These are phyloP conservation scores for Cephalotrichum gorgonifer DNA, from an alignment of 2,329 filamentous ascomycete genomes.

Conservation along the genomic window DNA sequence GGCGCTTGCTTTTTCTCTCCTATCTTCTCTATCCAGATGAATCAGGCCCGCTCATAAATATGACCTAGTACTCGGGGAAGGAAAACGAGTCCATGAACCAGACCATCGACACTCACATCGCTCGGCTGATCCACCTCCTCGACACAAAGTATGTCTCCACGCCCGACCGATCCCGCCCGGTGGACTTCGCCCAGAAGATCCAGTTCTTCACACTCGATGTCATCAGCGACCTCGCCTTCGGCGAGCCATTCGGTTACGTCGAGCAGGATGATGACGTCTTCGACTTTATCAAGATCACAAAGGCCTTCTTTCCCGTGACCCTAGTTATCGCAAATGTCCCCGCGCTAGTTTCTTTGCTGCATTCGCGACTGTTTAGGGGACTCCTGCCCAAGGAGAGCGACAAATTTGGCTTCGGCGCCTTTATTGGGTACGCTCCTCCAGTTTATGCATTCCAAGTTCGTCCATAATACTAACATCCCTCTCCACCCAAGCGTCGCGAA, in stretches of 20 bases:
- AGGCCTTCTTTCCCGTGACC: constrained; percentile 29
- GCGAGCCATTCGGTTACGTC: constrained; percentile 37
- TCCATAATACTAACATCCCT: background rate
- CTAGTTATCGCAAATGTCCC: constrained; percentile 31
- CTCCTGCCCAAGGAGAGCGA: constrained; percentile 29
- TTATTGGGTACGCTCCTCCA: constrained; percentile 16
- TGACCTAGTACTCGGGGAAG: constrained; percentile 17
- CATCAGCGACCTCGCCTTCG: constrained; percentile 42
- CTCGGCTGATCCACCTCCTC: constrained; percentile 35
- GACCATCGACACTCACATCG: constrained; percentile 36
- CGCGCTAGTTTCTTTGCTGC: constrained; percentile 27
- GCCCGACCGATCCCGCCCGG: constrained; percentile 21
- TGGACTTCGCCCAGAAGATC: constrained; percentile 36
- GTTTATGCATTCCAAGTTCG: background rate
- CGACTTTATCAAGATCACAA: constrained; percentile 34
- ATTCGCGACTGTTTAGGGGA: constrained; percentile 26
- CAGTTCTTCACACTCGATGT: constrained; percentile 47
- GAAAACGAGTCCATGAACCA: constrained; percentile 39
- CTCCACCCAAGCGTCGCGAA: background rate
- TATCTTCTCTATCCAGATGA: background rate
- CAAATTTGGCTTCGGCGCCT: constrained; percentile 25
- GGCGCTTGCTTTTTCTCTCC: too few relatives aligned
- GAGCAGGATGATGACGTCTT: constrained; percentile 35
- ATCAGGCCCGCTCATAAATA: background rate
- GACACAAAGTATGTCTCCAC: constrained; percentile 31